These are phyloP conservation scores for Acanthamoeba castellanii DNA, from an alignment of 208 protist genomes.

Conservation along the genomic window DNA sequence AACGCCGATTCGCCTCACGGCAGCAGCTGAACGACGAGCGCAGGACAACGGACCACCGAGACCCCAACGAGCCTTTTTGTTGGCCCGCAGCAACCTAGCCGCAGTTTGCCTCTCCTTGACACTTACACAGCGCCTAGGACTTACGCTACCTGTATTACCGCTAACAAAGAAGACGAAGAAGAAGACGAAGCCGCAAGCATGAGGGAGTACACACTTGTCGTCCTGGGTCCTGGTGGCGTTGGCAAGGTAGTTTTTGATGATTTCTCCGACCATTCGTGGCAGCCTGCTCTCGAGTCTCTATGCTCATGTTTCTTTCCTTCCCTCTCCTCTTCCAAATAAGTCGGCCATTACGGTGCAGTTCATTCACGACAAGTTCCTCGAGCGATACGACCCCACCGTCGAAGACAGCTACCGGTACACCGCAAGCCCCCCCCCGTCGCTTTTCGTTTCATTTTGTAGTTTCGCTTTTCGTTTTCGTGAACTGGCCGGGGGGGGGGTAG, in stretches of 20 bases:
- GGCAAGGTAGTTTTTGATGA: constrained; percentile 16
- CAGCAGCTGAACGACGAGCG: no score
- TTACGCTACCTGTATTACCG: no score
- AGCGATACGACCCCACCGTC: constrained; percentile 46
- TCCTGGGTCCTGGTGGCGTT: constrained; percentile 55
- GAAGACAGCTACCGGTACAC: constrained; percentile 56
- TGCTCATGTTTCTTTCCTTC: no score
- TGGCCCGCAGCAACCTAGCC: no score
- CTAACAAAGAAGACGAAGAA: neutral
- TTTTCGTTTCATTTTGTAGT: neutral
- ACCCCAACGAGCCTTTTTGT: no score
- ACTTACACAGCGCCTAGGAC: no score
- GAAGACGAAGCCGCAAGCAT: neutral
- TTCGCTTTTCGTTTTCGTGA: neutral
- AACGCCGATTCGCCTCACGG: no score
- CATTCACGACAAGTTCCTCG: constrained; percentile 67
- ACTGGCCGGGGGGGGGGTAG: no score
- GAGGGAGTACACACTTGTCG: constrained; percentile 63
- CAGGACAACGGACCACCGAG: no score
- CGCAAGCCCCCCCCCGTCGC: neutral
- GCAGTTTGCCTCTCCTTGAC: no score
- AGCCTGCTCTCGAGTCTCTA: neutral
- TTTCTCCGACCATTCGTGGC: neutral
- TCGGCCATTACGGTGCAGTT: constrained; percentile 62
- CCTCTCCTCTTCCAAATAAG: neutral